Base-by-base conservation (phyloP, 139 green algal species). In the Desmodesmus armatus region DNA sequence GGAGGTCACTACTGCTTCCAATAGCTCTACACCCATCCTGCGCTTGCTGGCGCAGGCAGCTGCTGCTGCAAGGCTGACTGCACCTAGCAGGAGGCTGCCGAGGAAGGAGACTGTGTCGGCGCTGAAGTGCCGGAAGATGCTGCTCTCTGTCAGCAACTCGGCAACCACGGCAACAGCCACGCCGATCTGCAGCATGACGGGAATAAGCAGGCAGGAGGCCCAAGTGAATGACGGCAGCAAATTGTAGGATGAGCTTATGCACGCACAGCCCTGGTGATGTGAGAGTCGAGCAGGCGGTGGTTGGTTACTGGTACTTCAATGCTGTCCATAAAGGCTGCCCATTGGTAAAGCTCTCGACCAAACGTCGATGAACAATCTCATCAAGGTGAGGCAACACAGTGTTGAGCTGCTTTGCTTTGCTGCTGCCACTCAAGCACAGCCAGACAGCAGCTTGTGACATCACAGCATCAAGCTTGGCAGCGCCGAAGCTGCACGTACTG, bases 1-100 rank as follows among this genome's bases (percentile, higher is more conserved):
- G 7, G 78, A 84, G 9, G 78, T 76, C 17, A 84, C 76, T 19
- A 84, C 78, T 29, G 78, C 78, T 40, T 84, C 78, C 41, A 63
- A 76, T 6, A 84, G 65, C 0, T 75, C 78, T 13, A 63, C 15
- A 7, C 78, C 78, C 40, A 75, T 41, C 7, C 35, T 33, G 40
- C 65, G 78, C 37, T 17, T 53, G 58, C 55, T 55, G 31, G 70
- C 70, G 41, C n/a, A 29, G 23, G 78, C 60, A 15, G 78, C 78
- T 21, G 41, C 62, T 44, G 62, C 62, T 15, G 78, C 78, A 3
- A 74, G 37, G 11, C 43, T 35, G 6, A 74, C 53, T n/a, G 58
- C 40, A 31, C 31, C 62, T 0, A 41, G 21, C 11, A 74, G 27
- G 19, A 37, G 31, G 19, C 29, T 9, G 49, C 47, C 43, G 23